Percentiles rank a stretch among this genome's conserved stretches.
Conservation (phyloP, 768 basidiomycete genomes). For the Termitomyces sp. region DNA sequence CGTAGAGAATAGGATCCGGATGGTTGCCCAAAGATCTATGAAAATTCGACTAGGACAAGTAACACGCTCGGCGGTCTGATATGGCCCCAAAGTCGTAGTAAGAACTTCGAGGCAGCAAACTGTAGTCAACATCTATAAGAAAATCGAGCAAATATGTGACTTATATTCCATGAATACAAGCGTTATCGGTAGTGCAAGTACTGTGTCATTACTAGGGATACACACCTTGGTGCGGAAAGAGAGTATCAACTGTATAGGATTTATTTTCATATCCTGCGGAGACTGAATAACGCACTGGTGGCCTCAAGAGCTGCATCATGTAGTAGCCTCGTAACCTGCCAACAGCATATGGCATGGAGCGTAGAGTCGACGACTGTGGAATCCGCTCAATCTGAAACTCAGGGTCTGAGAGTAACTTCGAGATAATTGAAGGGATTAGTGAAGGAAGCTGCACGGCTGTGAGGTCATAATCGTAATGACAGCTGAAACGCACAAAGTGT, state of each 20-base stretch:
- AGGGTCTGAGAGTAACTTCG: conserved; percentile 4
- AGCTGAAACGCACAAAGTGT: no score
- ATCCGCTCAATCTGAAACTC: conserved; percentile 67
- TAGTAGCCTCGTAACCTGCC: conserved; percentile 28
- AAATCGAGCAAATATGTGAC: conserved; percentile 76
- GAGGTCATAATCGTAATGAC: neutral
- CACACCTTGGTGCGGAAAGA: conserved; percentile 58
- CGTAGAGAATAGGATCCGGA: conserved; percentile 74
- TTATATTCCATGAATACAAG: conserved; percentile 41
- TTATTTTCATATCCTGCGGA: conserved; percentile 71
- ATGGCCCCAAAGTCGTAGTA: conserved; percentile 66
- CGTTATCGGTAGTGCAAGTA: no score
- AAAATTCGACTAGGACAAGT: conserved; percentile 58
- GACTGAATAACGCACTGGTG: conserved; percentile 60
- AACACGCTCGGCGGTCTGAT: conserved; percentile 48
- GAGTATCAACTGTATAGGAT: conserved; percentile 58
- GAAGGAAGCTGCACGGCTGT: conserved; percentile 16
- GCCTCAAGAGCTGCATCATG: conserved; percentile 45
- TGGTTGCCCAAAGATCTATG: conserved; percentile 71
- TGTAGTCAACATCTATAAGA: conserved; percentile 71
- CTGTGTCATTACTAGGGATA: no score
- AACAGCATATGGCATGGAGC: no score
- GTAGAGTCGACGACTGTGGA: conserved; percentile 19
- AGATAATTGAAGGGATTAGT: no score
- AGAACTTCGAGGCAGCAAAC: conserved; percentile 43